These are phyloP conservation scores for Penicillium decumbens DNA, from an alignment of 2,329 filamentous ascomycete genomes.

Conservation along the genomic window DNA sequence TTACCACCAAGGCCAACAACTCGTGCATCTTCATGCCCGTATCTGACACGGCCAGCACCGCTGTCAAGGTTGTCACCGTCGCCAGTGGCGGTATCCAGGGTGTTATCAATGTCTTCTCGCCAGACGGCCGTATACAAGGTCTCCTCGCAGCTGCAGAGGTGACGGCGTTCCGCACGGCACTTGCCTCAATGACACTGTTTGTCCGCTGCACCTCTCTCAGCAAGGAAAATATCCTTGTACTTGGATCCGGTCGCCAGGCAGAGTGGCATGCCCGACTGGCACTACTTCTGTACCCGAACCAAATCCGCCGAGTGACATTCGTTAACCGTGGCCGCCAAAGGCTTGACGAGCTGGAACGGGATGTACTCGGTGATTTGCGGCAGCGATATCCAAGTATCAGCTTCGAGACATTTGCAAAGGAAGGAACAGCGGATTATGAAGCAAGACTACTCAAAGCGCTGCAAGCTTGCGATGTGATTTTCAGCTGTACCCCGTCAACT, in stretches of 20 bases:
- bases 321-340: constrained; percentile 65
- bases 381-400: constrained; percentile 35
- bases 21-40: constrained; percentile 73
- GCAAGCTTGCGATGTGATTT: constrained; percentile 42
- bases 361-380: constrained; percentile 32
- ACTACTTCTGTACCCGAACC: constrained; percentile 44
- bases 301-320: constrained; percentile 64
- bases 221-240: constrained; percentile 42
- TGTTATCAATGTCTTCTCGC: constrained; percentile 64
- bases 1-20: constrained; percentile 39
- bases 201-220: constrained; percentile 36
- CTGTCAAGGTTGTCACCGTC: constrained; percentile 67
- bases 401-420: constrained; percentile 49
- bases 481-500: constrained; percentile 48
- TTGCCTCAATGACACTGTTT: constrained; percentile 65
- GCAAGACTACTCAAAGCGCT: constrained; percentile 28
- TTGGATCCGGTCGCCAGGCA: constrained; percentile 49
- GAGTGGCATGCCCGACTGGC: constrained; percentile 49
- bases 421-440: constrained; percentile 55
- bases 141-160: constrained; percentile 69
- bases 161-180: constrained; percentile 74
- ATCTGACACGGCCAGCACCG: constrained; percentile 58
- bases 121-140: constrained; percentile 59
- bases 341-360: constrained; percentile 45
- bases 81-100: constrained; percentile 51